These are phyloP conservation scores for Beauveria rudraprayagi DNA, from an alignment of 2,329 filamentous ascomycete genomes.

Conservation along the genomic window DNA sequence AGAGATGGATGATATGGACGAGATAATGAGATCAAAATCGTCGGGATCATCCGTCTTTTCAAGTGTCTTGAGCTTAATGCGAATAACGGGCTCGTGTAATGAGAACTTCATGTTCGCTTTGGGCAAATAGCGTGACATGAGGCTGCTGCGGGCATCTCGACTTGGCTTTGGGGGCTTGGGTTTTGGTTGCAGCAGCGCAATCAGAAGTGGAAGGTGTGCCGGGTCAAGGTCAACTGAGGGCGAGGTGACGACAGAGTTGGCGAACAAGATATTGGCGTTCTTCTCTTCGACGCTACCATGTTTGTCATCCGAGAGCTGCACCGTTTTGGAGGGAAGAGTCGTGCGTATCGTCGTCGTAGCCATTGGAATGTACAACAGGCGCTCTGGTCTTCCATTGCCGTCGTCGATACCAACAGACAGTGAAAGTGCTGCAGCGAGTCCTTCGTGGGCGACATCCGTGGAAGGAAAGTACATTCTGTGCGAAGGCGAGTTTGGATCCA, in stretches of 20 bases:
- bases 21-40: conserved; percentile 92
- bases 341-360: conserved; percentile 91
- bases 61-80: conserved; percentile 79
- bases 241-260: conserved; percentile 92
- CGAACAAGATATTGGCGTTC: conserved; percentile 93
- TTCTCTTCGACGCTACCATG: conserved; percentile 64
- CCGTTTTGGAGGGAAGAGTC: conserved; percentile 87
- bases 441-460: conserved; percentile 90
- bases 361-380: conserved; percentile 92
- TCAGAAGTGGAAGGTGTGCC: conserved; percentile 76
- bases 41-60: conserved; percentile 56
- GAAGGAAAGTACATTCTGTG: conserved; percentile 98
- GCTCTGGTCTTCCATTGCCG: conserved; percentile 75
- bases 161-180: conserved; percentile 26
- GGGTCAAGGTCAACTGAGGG: conserved; percentile 91
- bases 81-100: conserved; percentile 89
- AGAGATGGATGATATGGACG: conserved; percentile 86
- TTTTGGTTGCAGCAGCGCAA: conserved; percentile 62
- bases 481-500: conserved; percentile 86
- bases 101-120: conserved; percentile 94
- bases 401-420: conserved; percentile 89
- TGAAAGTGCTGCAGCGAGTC: conserved; percentile 81
- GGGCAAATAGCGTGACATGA: conserved; percentile 85
- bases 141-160: conserved; percentile 48
- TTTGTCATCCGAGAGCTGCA: conserved; percentile 67